Conservation (phyloP, 345 rosid genomes). For the Sapria himalayana region DNA sequence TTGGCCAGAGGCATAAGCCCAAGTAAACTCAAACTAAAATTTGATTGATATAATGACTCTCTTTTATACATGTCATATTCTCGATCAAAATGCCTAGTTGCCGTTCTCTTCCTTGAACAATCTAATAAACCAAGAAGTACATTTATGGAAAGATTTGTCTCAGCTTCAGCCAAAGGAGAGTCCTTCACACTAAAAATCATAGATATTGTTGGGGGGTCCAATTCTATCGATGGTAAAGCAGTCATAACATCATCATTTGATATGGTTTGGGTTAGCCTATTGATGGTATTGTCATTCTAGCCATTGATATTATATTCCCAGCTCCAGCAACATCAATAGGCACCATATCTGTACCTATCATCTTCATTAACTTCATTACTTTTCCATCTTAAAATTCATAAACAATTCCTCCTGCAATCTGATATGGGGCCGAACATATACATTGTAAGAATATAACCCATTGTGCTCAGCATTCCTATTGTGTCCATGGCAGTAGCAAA, state of each 20-base stretch:
- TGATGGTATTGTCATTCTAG: conserved; percentile 67
- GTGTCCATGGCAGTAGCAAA: conserved; percentile 99
- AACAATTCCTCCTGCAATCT: conserved; percentile 99
- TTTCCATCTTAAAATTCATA: no score
- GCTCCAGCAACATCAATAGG: conserved; percentile 79
- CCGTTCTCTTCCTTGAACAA: no score
- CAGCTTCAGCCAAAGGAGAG: conserved; percentile 95
- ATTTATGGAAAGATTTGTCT: no score
- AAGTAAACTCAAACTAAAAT: no score
- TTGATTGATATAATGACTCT: no score
- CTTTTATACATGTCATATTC: no score
- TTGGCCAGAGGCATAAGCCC: no score
- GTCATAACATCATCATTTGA: conserved; percentile 66
- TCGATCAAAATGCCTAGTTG: no score
- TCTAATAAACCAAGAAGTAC: no score
- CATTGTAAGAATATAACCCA: conserved; percentile 96
- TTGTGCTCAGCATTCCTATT: conserved; percentile 99
- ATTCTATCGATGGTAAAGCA: conserved; percentile 63
- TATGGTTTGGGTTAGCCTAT: conserved; percentile 85
- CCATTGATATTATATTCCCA: conserved; percentile 84
- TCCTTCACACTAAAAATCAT: conserved; percentile 97
- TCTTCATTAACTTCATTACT: conserved; percentile 91
- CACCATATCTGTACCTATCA: conserved; percentile 74
- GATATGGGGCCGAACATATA: conserved; percentile 99
- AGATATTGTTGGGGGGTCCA: conserved; percentile 98